These are phyloP conservation scores for Colletotrichum karsti DNA, from an alignment of 2,329 filamentous ascomycete genomes.

Conservation along the genomic window DNA sequence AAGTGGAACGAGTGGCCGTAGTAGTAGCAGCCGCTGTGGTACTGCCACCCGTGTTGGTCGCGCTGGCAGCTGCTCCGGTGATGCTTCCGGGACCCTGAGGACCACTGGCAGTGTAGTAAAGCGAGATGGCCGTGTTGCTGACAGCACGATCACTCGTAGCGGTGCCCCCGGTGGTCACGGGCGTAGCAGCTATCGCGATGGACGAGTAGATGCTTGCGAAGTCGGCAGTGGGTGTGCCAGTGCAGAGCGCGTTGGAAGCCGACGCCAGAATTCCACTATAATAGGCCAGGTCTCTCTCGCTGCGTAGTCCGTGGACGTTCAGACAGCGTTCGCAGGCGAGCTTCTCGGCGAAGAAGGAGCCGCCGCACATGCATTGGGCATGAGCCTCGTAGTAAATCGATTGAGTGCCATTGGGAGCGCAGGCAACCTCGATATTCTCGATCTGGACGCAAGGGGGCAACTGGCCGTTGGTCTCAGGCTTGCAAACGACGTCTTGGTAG, in stretches of 20 bases:
- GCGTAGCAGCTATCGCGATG: conserved; percentile 34
- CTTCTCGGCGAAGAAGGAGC: conserved; percentile 53
- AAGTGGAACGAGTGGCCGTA: background rate
- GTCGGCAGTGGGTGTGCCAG: conserved; percentile 44
- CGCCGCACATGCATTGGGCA: conserved; percentile 40
- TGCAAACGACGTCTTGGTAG: conserved; percentile 28
- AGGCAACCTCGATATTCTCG: conserved; percentile 38
- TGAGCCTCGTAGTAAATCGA: conserved; percentile 32
- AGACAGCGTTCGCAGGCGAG: conserved; percentile 50
- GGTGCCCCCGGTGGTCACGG: conserved; percentile 41
- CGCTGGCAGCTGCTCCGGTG: conserved; percentile 47
- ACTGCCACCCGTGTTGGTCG: conserved; percentile 37
- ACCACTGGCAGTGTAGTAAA: conserved; percentile 50
- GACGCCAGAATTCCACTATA: conserved; percentile 43
- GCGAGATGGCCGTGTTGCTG: conserved; percentile 47
- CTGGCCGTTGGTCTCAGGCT: conserved; percentile 17
- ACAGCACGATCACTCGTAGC: conserved; percentile 41
- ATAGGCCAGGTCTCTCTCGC: conserved; percentile 41
- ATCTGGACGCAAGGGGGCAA: conserved; percentile 40
- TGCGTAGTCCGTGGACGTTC: conserved; percentile 48
- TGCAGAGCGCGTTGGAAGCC: conserved; percentile 46
- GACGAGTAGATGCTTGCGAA: conserved; percentile 44
- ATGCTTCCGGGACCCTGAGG: conserved; percentile 49
- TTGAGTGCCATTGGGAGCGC: conserved; percentile 38
- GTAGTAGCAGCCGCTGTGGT: background rate